Percentiles rank a stretch among this genome's conserved stretches.
phyloP scores from a whole-genome alignment of 2,329 filamentous ascomycete genomes.

The Cladophialophora bantiana region DNA sequence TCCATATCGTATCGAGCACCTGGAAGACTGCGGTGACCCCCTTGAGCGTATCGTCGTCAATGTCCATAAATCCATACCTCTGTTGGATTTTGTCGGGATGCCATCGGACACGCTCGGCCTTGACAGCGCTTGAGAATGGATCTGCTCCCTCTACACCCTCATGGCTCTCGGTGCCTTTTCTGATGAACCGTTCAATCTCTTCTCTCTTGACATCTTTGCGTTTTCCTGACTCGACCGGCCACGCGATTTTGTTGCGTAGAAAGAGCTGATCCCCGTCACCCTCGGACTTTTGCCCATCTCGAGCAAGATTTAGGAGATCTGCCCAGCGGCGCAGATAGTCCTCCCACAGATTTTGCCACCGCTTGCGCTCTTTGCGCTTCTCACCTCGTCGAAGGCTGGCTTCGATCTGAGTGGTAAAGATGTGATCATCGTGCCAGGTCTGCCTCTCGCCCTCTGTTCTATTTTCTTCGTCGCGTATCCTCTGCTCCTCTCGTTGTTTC shows the following conservation, averaged over 20 bases:
- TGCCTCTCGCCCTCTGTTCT: slow-evolving; percentile 5
- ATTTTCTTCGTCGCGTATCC: slow-evolving; percentile 45
- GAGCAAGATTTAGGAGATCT: slow-evolving; percentile 47
- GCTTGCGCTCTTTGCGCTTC: slow-evolving; percentile 64
- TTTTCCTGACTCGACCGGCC: slow-evolving; percentile 74
- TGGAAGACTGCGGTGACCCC: slow-evolving; percentile 91
- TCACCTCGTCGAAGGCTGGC: slow-evolving; percentile 71
- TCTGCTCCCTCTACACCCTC: slow-evolving; percentile 35
- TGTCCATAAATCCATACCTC: slow-evolving; percentile 76
- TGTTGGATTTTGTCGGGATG: slow-evolving; percentile 99
- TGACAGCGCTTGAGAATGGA: slow-evolving; percentile 64
- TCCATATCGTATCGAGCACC: slow-evolving; percentile 82
- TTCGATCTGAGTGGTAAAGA: slow-evolving; percentile 70
- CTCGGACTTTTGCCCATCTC: slow-evolving; percentile 26
- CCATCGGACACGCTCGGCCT: slow-evolving; percentile 88
- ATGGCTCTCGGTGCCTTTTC: slow-evolving; percentile 45
- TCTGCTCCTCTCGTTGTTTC: slow-evolving; percentile 56
- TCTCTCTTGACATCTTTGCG: slow-evolving; percentile 64
- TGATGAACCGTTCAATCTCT: slow-evolving; percentile 73
- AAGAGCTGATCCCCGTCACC: slow-evolving; percentile 35
- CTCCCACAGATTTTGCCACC: slow-evolving; percentile 68
- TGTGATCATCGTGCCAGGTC: slow-evolving; percentile 37
- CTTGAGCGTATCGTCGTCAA: slow-evolving; percentile 75
- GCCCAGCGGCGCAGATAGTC: slow-evolving; percentile 72
- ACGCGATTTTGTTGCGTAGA: slow-evolving; percentile 63